phyloP scores from a whole-genome alignment of 805 yeast species.

The Kazachstania kunashirensis region DNA sequence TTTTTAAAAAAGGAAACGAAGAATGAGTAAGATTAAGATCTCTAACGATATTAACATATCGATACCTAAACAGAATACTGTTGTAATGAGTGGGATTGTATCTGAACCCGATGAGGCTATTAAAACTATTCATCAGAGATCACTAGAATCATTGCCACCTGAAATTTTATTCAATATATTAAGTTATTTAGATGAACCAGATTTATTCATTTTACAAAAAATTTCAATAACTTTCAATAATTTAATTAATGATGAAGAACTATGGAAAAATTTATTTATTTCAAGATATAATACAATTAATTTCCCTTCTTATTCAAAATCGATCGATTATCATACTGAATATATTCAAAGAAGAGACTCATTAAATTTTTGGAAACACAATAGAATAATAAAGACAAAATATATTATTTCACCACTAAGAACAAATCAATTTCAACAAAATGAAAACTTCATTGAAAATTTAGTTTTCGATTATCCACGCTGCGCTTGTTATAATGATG shows the following conservation, averaged over 20 bases:
- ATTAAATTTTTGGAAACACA: conserved; percentile 28
- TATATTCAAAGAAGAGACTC: conserved; percentile 24
- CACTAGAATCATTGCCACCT: conserved; percentile 25
- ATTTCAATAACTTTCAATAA: conserved; percentile 24
- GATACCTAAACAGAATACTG: no score
- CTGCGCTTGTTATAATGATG: conserved; percentile 29
- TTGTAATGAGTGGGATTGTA: no score
- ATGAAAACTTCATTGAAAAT: conserved; percentile 17
- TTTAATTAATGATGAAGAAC: conserved; percentile 33
- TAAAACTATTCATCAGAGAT: not conserved
- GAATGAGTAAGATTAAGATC: no score
- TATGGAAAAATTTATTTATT: conserved; percentile 34
- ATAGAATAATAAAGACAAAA: conserved; percentile 27
- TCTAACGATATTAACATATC: no score
- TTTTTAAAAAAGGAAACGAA: no score
- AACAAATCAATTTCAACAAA: conserved; percentile 1
- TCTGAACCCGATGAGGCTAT: no score
- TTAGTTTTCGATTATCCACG: conserved; percentile 29
- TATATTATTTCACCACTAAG: conserved; percentile 22
- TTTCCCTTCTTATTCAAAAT: conserved; percentile 33
- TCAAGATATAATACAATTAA: conserved; percentile 21
- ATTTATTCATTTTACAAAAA: conserved; percentile 27
- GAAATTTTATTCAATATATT: conserved; percentile 31
- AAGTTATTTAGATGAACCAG: conserved; percentile 31
- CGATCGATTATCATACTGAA: conserved; percentile 30